Base-by-base conservation (phyloP, 2,329 filamentous ascomycete genomes). In the Colletotrichum cordylinicola region DNA sequence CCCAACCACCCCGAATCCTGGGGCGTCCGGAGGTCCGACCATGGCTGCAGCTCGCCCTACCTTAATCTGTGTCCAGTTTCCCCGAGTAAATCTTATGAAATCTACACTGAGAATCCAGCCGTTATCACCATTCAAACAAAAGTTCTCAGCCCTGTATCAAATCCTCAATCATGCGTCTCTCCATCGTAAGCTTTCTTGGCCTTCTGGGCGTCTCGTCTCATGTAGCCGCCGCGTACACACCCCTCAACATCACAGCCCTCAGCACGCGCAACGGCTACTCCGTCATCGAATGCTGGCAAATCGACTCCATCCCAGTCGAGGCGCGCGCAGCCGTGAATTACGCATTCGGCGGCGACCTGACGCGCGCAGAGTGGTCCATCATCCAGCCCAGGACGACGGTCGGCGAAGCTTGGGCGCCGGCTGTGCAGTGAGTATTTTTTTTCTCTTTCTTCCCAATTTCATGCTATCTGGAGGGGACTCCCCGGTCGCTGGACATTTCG, bases 231-330 rank as follows among this genome's bases (percentile, higher is more conserved):
- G 69, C 62, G n/a, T 75, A 35, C 39, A 35, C 70, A 7, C 58
- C 74, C 27, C 81, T 88, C 29, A 88, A 87, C 77, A 75, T 89
- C 68, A 88, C 87, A 6, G 83, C 86, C 21, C 75, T 88, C 31
- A 79, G 79, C 58, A 83, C 83, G 2, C 78, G 76, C 18, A 80
- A 85, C 69, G 83, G 84, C 70, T 79, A 80, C 6, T 88, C 87
- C 10, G 82, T 82, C 9, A 78, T 89, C 6, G 85, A 88, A 79
- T 89, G 87, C 83, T 89, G 87, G 87, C 83, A 86, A 72, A 78
- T 89, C 35, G n/a, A 48, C 8, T 66, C 74, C 8, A 29, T 74
- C 13, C 74, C 74, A 10, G 78, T 80, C 24, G 79, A 80, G 4
- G 82, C 82, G 58, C 80, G 79, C 77, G 80, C 81, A 3, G 83